Evolutionary conservation across 1,284 basidiomycete species (phyloP), one percentile per base, ranked within the genome.

Genomic region (Laetiporus sulphureus): DNA sequence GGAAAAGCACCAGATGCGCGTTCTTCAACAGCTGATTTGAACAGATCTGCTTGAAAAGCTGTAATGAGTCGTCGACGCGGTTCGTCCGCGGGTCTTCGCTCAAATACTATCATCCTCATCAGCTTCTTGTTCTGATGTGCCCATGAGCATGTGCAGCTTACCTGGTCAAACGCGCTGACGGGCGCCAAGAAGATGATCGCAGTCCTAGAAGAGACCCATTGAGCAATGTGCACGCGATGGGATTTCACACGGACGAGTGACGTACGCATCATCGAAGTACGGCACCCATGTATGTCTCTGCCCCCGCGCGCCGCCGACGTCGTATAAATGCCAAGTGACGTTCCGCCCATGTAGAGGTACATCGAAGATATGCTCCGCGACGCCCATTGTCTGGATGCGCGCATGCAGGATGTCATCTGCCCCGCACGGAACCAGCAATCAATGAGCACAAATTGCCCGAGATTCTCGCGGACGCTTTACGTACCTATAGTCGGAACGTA

Each of bases 101-200:
- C 18, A 90, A 68, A 57, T 87, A 89, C 82, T 90, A 49, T 40
- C 34, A 52, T 34, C n/a, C 20, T 21, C 23, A 29, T 24, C 19
- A 31, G 8, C 4, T 11, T 18, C 15, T 15, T 16, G 20, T 12
- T n/a, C n/a, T n/a, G n/a, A n/a, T n/a, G n/a, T n/a, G n/a, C n/a
- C n/a, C n/a, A n/a, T n/a, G n/a, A n/a, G n/a, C n/a, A n/a, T n/a
- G n/a, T n/a, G n/a, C 5, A 10, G 16, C n/a, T 38, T 16, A 82
- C 84, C 70, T 88, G 86, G 63, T 90, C 86, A 56, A 88, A 90
- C 5, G 87, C 87, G 57, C 84, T 88, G 46, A 90, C 77, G n/a
- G 86, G 86, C 23, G 87, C 85, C 39, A 90, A 73, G 58, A 90
- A 90, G 42, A 90, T 90, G 57, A 90, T 90, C 20, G 87, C 86